These are phyloP conservation scores for Candida jianshihensis DNA, from an alignment of 805 yeast genomes.

Conservation along the genomic window DNA sequence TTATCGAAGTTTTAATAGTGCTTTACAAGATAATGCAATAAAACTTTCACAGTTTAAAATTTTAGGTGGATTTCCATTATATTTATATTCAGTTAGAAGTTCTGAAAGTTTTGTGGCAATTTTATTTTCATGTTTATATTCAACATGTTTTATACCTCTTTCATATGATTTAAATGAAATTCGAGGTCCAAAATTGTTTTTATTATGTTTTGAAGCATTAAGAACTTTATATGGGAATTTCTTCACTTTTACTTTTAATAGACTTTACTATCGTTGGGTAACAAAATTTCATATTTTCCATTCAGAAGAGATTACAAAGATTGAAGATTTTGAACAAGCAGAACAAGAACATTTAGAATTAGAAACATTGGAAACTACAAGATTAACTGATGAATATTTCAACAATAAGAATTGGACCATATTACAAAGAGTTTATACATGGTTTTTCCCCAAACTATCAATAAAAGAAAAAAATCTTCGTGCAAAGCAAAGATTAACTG, in stretches of 20 bases:
- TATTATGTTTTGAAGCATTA: constrained; percentile 3
- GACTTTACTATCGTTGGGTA: constrained; percentile 27
- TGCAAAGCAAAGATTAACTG: constrained; percentile 12
- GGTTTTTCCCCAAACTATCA: constrained; percentile 5
- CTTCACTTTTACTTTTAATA: constrained; percentile 20
- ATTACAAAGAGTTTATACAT: background rate
- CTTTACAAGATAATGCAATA: background rate
- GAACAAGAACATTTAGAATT: constrained; percentile 17
- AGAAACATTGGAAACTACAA: no score
- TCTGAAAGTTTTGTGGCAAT: background rate
- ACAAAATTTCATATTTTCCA: constrained; percentile 24
- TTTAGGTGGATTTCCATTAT: constrained; percentile 21
- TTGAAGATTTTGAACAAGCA: no score
- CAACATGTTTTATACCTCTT: constrained; percentile 13
- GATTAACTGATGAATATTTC: background rate
- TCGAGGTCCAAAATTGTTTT: constrained; percentile 1
- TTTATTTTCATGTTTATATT: constrained; percentile 11
- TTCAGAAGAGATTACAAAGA: constrained; percentile 23
- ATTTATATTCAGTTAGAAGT: constrained; percentile 16
- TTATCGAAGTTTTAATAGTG: background rate
- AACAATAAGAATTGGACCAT: background rate
- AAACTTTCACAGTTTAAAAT: constrained; percentile 1
- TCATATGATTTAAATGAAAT: background rate
- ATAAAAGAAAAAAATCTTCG: background rate
- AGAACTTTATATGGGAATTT: constrained; percentile 9